Conservation (phyloP, 176 grass and related monocot species). For the Cocos nucifera region DNA sequence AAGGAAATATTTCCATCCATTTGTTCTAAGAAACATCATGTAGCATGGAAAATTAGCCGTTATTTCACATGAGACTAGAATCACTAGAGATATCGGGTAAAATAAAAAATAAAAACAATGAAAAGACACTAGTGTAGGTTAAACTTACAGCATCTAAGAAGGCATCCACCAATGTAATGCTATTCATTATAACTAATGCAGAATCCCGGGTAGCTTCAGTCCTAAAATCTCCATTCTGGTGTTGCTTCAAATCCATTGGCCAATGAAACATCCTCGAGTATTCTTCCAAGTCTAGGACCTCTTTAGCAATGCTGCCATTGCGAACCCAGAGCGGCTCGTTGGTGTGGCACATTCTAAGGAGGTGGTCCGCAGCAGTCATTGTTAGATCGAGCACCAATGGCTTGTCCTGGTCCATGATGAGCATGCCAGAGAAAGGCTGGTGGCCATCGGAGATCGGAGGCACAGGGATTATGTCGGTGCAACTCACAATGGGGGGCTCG, state of each 20-base stretch:
- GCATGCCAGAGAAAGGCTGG: constrained; percentile 16
- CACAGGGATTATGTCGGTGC: constrained; percentile 37
- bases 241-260: constrained; percentile 55
- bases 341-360: constrained; percentile 48
- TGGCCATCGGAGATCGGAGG: constrained; percentile 16
- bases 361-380: constrained; percentile 42
- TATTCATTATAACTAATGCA: constrained; percentile 89
- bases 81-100: too few relatives aligned
- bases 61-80: too few relatives aligned
- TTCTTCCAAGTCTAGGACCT: constrained; percentile 48
- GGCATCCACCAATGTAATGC: constrained; percentile 81
- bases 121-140: too few relatives aligned
- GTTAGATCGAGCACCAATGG: constrained; percentile 69
- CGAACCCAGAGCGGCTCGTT: constrained; percentile 51
- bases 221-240: constrained; percentile 12
- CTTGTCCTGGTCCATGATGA: constrained; percentile 61
- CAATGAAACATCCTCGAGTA: constrained; percentile 48
- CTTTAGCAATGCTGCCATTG: constrained; percentile 1
- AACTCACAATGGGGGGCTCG: constrained; percentile 31
- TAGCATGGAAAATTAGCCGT: too few relatives aligned
- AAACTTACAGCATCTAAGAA: constrained; percentile 67
- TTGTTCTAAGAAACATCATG: constrained; percentile 45
- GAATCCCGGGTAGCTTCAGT: constrained; percentile 64
- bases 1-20: constrained; percentile 98
- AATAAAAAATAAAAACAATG: too few relatives aligned